Base-by-base conservation (phyloP, 2,329 filamentous ascomycete species). In the Decorospora gaudefroyi region DNA sequence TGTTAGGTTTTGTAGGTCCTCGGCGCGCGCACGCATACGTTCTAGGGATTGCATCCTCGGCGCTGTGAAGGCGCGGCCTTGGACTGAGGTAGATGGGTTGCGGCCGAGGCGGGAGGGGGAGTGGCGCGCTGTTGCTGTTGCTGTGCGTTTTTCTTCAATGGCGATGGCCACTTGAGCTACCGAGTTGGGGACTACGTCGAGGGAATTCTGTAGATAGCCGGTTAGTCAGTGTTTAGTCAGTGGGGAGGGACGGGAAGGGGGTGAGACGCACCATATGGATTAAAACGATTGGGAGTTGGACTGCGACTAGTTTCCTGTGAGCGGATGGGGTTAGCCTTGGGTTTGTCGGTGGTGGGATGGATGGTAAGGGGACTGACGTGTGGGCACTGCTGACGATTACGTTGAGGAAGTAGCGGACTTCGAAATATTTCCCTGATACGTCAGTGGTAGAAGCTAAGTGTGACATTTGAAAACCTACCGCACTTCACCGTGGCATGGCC, bases 401-500 rank as follows among this genome's bases (percentile, higher is more conserved):
- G 43, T 79, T 80, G 15, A 81, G 64, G 43, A 81, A 80, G 55
- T 77, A 80, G 13, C 78, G 72, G 11, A 81, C 76, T 64, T 80
- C 78, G 43, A 81, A 80, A 56, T 75, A 80, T 59, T 79, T 78
- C 13, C 77, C 75, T 71, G 4, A 18, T n/a, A 7, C 23, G n/a
- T 57, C 48, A 54, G 53, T 11, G 19, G 1, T 9, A 6, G 9
- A 34, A 28, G 3, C 36, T 15, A 6, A 16, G 37, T 32, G 6
- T 9, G 3, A 25, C n/a, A 19, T 33, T 36, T 10, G 26, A 18
- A 6, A 34, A 50, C 44, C 27, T 62, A 72, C 74, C 77, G 55
- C 75, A 78, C 35, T 76, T 75, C 3, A 79, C 72, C 2, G 76
- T 79, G 2, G 72, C 75, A 57, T 78, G 73, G 6, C 76, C 75